Conservation (phyloP, 371 early-diverging fungal species). For the Rhizopus delemar region DNA sequence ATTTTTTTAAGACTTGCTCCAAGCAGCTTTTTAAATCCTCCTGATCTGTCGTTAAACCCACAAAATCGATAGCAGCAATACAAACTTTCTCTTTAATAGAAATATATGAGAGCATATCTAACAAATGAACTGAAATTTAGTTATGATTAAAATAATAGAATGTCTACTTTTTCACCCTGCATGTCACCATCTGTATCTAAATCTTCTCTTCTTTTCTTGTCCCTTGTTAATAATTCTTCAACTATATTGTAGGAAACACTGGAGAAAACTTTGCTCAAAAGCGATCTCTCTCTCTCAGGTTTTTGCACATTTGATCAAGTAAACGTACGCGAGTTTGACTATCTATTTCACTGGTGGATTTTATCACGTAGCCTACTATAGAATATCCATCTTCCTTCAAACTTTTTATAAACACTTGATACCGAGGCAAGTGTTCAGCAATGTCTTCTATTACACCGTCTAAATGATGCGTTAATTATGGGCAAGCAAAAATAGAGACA, state of each 20-base stretch:
- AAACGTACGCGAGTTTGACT: constrained; percentile 5
- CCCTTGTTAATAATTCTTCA: constrained; percentile 5
- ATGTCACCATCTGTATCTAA: constrained; percentile 11
- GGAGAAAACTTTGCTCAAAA: constrained; percentile 12
- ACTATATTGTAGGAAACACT: constrained; percentile 11
- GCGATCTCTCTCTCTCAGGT: constrained; percentile 11
- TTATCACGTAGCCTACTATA: constrained; percentile 7
- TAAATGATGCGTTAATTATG: constrained; percentile 19
- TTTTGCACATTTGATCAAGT: constrained; percentile 9
- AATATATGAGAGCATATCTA: constrained; percentile 20
- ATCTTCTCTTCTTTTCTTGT: constrained; percentile 6
- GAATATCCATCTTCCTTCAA: constrained; percentile 16
- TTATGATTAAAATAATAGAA: not conserved
- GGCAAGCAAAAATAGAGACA: constrained; percentile 16
- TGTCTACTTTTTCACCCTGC: constrained; percentile 3
- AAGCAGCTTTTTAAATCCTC: constrained; percentile 11
- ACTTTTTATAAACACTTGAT: constrained; percentile 17
- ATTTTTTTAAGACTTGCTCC: not conserved
- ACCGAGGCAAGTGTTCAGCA: constrained; percentile 19
- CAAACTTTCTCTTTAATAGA: constrained; percentile 3
- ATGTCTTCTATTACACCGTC: constrained; percentile 19
- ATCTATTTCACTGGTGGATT: constrained; percentile 9
- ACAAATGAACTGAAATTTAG: constrained; percentile 12
- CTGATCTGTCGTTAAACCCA: constrained; percentile 31
- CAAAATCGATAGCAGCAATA: constrained; percentile 20